phyloP scores from a whole-genome alignment of 371 early-diverging fungal genomes.

The Mortierella sp. region DNA sequence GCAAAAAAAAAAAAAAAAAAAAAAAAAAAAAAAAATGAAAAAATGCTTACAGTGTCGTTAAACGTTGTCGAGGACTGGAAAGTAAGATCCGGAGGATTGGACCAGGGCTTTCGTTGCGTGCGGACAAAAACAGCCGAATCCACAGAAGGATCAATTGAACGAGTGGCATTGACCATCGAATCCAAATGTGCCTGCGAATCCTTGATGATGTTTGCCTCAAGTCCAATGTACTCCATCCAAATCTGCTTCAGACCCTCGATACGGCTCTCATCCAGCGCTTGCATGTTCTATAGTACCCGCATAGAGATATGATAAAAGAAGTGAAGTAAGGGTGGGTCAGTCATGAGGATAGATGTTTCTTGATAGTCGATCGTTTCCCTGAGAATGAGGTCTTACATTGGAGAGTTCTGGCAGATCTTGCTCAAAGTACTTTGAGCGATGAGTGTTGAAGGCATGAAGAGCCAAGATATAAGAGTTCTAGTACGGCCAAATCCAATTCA shows the following conservation, averaged over 20 bases:
- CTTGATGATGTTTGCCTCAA: conserved; percentile 58
- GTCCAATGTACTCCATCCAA: conserved; percentile 57
- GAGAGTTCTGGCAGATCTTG: conserved; percentile 69
- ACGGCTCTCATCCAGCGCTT: conserved; percentile 67
- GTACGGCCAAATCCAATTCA: background rate
- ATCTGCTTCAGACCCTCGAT: conserved; percentile 59
- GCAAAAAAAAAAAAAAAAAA: too few relatives aligned
- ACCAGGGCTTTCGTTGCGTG: conserved; percentile 50
- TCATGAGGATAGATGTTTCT: too few relatives aligned
- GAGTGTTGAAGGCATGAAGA: conserved; percentile 68
- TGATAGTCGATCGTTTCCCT: background rate
- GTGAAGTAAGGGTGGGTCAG: background rate
- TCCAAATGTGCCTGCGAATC: conserved; percentile 57
- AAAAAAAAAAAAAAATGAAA: background rate
- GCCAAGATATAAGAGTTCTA: conserved; percentile 75
- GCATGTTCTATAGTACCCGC: conserved; percentile 61
- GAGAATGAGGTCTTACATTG: conserved; percentile 61
- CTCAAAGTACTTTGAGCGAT: conserved; percentile 67
- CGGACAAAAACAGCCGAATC: conserved; percentile 66
- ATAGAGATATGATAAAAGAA: too few relatives aligned
- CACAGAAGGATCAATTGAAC: conserved; percentile 58
- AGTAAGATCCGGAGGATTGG: conserved; percentile 46
- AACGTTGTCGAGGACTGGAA: conserved; percentile 54
- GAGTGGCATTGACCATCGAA: conserved; percentile 45
- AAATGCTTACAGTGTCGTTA: conserved; percentile 50